A percentile compares a stretch with the other conserved stretches of the same genome.
phyloP scores from a whole-genome alignment of 108 stramenopile genomes.

The Parmales sp. region DNA sequence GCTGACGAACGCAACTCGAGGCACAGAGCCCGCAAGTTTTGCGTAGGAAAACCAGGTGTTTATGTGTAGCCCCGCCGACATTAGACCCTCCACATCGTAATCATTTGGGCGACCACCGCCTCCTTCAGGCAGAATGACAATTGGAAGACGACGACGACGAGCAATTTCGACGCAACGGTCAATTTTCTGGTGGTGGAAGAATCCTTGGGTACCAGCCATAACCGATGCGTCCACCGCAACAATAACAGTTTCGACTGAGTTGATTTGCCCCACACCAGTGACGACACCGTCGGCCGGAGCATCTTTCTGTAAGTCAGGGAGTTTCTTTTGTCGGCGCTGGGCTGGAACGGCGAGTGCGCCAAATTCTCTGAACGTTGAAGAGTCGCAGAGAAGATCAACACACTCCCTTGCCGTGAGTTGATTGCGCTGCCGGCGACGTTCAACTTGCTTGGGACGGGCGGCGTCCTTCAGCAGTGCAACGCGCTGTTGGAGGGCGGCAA shows the following conservation, averaged over 20 bases:
- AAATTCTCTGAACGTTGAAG: not conserved
- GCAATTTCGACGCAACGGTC: slow-evolving; percentile 18
- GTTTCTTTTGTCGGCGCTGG: not conserved
- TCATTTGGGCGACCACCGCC: slow-evolving; percentile 22
- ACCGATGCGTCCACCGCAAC: not conserved
- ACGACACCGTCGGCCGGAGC: not conserved
- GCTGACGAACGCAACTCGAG: slow-evolving; percentile 8
- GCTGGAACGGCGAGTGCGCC: not conserved
- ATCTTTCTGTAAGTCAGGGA: not conserved
- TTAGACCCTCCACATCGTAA: not conserved
- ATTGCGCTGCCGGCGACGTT: not conserved
- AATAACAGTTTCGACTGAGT: not conserved
- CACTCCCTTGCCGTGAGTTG: not conserved
- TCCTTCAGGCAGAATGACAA: slow-evolving; percentile 16
- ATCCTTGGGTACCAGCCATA: slow-evolving; percentile 19
- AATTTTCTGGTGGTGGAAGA: slow-evolving; percentile 13
- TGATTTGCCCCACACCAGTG: not conserved
- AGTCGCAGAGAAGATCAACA: not conserved
- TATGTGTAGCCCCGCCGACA: slow-evolving; percentile 12
- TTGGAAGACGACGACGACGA: not conserved
- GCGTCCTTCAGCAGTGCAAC: not conserved
- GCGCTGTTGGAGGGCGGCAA: not conserved
- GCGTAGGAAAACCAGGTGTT: not conserved
- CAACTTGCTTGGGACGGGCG: not conserved
- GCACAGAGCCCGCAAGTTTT: not conserved